Evolutionary conservation across 192 early-diverging fungal species (phyloP).

Genomic region (Linnemannia exigua): DNA sequence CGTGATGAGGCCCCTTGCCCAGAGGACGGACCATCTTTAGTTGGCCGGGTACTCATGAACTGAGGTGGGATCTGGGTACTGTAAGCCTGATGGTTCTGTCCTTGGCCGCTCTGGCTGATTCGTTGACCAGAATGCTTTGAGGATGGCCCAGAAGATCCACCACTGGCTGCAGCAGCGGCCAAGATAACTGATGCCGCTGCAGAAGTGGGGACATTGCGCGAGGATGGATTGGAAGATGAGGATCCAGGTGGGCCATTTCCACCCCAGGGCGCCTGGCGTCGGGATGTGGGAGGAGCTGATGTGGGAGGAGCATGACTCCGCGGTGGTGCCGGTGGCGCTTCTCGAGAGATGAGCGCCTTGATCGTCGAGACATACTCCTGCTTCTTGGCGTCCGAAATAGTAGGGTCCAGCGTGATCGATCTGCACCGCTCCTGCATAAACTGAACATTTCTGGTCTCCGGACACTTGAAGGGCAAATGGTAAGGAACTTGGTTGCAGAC

Average conservation of each 20-base stretch:
- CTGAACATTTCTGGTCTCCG: slow-evolving; percentile 40
- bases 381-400: slow-evolving; percentile 48
- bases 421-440: slow-evolving; percentile 52
- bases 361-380: slow-evolving; percentile 52
- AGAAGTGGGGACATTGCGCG: slow-evolving; percentile 15
- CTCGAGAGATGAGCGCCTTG: slow-evolving; percentile 34
- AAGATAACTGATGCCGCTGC: slow-evolving; percentile 1
- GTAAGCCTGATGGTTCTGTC: slow-evolving; percentile 31
- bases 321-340: slow-evolving; percentile 10
- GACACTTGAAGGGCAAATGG: slow-evolving; percentile 50
- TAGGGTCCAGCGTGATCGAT: slow-evolving; percentile 49
- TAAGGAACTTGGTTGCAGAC: slow-evolving; percentile 51
- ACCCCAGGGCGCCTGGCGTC: slow-evolving; percentile 20
- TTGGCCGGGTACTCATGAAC: slow-evolving; percentile 29
- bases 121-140: slow-evolving; percentile 20
- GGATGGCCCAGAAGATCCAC: slow-evolving; percentile 10
- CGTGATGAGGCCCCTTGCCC: not conserved
- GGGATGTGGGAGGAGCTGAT: slow-evolving; percentile 10
- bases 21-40: slow-evolving; percentile 11
- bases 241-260: not conserved
- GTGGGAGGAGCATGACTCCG: slow-evolving; percentile 7
- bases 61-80: slow-evolving; percentile 22
- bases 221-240: slow-evolving; percentile 6
- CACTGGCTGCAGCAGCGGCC: slow-evolving; percentile 16
- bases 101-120: slow-evolving; percentile 9